A percentile compares a stretch with the other conserved stretches of the same genome.
phyloP scores from a whole-genome alignment of 441 rosid genomes.

The Adansonia rubrostipa region DNA sequence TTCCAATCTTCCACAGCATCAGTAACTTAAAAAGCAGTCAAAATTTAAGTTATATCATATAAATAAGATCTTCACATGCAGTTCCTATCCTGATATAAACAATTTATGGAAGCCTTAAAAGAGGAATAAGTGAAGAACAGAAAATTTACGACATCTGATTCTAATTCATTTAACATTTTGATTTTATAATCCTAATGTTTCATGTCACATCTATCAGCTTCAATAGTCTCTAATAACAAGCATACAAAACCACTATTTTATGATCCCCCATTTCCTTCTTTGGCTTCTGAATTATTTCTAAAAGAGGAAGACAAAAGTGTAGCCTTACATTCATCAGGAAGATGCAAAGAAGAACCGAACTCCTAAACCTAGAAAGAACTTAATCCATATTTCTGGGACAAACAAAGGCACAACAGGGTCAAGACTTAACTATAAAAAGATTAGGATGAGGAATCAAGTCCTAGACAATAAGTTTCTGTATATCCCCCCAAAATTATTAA shows the following conservation, averaged over 20 bases:
- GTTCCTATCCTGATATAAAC: background rate
- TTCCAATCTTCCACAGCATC: background rate
- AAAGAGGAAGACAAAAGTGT: background rate
- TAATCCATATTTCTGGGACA: slow-evolving; percentile 12
- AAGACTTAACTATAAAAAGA: background rate
- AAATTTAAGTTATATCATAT: background rate
- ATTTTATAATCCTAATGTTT: background rate
- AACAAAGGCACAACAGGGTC: background rate
- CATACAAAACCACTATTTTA: background rate
- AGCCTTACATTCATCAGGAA: slow-evolving; percentile 1
- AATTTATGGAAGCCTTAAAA: background rate
- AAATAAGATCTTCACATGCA: background rate
- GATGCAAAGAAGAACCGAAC: slow-evolving; percentile 4
- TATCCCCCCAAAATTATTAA: slow-evolving; percentile 2
- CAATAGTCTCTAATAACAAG: background rate
- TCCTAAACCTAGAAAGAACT: background rate
- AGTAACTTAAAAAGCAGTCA: background rate
- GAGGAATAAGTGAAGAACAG: background rate
- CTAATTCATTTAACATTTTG: background rate
- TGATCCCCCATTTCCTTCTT: background rate
- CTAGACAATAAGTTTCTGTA: background rate
- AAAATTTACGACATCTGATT: background rate
- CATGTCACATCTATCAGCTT: slow-evolving; percentile 5
- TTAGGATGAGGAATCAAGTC: slow-evolving; percentile 8
- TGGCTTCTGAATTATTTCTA: slow-evolving; percentile 2